Evolutionary conservation across 306 rosid species (phyloP).

Genomic region (Prunus mongolica): DNA sequence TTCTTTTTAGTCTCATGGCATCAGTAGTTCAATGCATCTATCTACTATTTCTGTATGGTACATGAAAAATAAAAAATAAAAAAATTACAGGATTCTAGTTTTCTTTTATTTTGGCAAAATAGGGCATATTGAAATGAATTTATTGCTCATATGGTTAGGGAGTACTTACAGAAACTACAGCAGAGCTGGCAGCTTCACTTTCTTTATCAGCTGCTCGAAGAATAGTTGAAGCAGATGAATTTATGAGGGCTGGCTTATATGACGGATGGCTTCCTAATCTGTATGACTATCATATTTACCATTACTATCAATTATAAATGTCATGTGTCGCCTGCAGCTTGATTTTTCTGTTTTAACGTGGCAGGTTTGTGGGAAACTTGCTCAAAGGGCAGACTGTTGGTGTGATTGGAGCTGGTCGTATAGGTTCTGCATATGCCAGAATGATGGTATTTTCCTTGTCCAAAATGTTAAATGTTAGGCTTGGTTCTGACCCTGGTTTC

Average conservation of each 20-base stretch:
- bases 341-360: background rate
- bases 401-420: constrained; percentile 98
- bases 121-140: constrained; percentile 6
- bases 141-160: background rate
- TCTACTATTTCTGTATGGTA: background rate
- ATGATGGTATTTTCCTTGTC: constrained; percentile 68
- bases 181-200: constrained; percentile 49
- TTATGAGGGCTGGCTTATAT: constrained; percentile 95
- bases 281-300: constrained; percentile 38
- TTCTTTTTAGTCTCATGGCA: background rate
- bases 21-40: background rate
- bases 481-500: too few species aligned
- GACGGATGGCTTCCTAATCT: constrained; percentile 99
- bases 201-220: constrained; percentile 91
- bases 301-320: background rate
- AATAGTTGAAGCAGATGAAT: constrained; percentile 97
- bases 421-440: constrained; percentile 98
- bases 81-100: background rate
- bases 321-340: too few species aligned
- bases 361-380: constrained; percentile 90
- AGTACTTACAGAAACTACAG: background rate
- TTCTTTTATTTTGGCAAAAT: too few species aligned
- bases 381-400: constrained; percentile 98
- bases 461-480: background rate
- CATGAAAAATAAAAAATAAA: background rate